Conservation (phyloP, 1,284 basidiomycete genomes). For the Rhodofomes roseus region DNA sequence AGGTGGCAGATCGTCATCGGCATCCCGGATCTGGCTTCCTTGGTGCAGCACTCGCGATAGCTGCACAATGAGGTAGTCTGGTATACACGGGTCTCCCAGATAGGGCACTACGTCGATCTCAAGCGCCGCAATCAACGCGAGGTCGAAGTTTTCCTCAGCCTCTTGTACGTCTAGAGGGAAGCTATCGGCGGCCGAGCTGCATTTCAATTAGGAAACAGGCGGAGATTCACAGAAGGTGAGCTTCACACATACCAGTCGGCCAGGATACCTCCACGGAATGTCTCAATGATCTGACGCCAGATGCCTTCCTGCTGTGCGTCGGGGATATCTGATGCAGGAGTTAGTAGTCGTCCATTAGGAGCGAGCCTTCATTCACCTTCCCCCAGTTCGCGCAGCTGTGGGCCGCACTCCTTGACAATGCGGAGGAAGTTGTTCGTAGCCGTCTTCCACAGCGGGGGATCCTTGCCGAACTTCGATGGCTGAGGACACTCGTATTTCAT, state of each 20-base stretch:
- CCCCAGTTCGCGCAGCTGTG: conserved; percentile 45
- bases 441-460: conserved; percentile 88
- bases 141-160: conserved; percentile 85
- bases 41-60: conserved; percentile 73
- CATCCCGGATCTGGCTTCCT: conserved; percentile 71
- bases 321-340: conserved; percentile 43
- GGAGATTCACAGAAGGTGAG: neutral
- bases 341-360: neutral
- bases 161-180: conserved; percentile 65
- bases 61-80: conserved; percentile 68
- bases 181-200: conserved; percentile 49
- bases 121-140: conserved; percentile 74
- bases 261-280: conserved; percentile 76
- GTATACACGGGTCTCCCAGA: conserved; percentile 66
- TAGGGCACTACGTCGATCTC: conserved; percentile 79
- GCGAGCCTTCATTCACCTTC: conserved; percentile 34
- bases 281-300: conserved; percentile 85
- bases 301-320: conserved; percentile 68
- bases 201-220: neutral
- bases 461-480: conserved; percentile 81
- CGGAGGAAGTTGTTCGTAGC: conserved; percentile 72
- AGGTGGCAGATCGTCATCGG: conserved; percentile 21
- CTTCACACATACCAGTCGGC: conserved; percentile 71
- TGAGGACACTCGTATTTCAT: conserved; percentile 93
- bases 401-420: conserved; percentile 62